Conservation (phyloP, 768 basidiomycete genomes). For the Cantharellus anzutake region DNA sequence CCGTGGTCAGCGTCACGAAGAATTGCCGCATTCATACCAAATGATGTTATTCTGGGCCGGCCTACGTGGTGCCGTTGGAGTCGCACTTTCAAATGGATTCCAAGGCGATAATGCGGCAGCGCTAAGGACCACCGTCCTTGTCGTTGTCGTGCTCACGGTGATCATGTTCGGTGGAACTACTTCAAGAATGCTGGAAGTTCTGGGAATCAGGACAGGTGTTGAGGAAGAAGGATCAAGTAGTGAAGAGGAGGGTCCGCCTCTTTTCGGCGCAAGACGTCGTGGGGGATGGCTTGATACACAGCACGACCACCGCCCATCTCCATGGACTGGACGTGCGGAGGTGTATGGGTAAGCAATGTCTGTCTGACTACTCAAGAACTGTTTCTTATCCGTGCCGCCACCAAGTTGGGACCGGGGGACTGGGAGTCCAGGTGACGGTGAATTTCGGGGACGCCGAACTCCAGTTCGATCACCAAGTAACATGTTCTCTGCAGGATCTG, state of each 20-base stretch:
- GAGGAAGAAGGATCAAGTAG: constrained; percentile 51
- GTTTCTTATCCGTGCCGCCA: background rate
- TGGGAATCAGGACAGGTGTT: constrained; percentile 90
- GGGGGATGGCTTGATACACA: constrained; percentile 8
- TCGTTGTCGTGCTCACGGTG: constrained; percentile 90
- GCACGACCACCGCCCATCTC: background rate
- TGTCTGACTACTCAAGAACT: background rate
- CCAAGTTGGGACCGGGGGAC: background rate
- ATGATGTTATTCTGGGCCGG: constrained; percentile 99
- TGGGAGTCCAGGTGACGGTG: background rate
- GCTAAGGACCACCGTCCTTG: constrained; percentile 80
- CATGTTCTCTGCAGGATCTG: constrained; percentile 51
- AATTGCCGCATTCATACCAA: constrained; percentile 92
- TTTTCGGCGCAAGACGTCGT: background rate
- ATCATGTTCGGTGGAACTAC: constrained; percentile 95
- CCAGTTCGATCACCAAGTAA: background rate
- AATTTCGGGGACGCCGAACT: background rate
- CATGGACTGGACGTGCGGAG: background rate
- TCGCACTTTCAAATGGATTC: constrained; percentile 92
- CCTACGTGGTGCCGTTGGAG: constrained; percentile 88
- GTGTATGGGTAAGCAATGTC: constrained; percentile 7
- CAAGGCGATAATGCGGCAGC: constrained; percentile 84
- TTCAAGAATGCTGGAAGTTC: constrained; percentile 83
- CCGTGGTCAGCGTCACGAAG: constrained; percentile 71
- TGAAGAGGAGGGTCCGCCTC: constrained; percentile 18